A percentile compares a stretch with the other conserved stretches of the same genome.
Evolutionary conservation across 148 eudicot genomes (phyloP).

Genomic region (Vaccinium vitisidaea): DNA sequence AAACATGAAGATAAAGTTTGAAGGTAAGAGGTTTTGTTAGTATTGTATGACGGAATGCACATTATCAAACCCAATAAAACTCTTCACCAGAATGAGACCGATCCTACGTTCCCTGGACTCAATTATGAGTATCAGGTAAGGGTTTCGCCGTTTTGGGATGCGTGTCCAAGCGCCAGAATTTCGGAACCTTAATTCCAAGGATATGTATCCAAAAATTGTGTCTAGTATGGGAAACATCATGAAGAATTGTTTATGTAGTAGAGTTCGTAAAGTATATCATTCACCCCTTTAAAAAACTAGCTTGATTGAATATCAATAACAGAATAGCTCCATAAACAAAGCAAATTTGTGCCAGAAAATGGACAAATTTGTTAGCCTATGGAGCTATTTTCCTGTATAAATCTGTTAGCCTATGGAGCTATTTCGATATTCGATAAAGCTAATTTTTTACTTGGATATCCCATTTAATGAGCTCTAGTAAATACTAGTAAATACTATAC

Average conservation of each 20-base stretch:
- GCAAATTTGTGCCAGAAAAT: no score
- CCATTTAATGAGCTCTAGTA: no score
- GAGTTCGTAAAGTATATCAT: neutral
- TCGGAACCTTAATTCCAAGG: no score
- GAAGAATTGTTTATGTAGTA: neutral
- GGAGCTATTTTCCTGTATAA: neutral
- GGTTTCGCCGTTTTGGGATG: neutral
- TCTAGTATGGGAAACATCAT: no score
- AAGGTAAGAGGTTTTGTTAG: neutral
- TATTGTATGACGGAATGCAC: neutral
- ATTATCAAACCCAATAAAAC: neutral
- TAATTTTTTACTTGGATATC: no score
- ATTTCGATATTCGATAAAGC: neutral
- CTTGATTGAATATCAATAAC: no score
- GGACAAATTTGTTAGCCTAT: no score
- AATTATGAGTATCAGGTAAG: neutral
- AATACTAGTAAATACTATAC: no score
- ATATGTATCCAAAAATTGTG: no score
- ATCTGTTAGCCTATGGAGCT: neutral
- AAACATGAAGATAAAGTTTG: neutral
- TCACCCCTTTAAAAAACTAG: neutral
- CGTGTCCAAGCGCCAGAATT: neutral
- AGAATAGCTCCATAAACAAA: no score
- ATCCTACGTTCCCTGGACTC: neutral
- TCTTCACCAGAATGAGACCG: neutral